Evolutionary conservation across 1,284 basidiomycete species (phyloP).

Genomic region (Caloboletus firmus): DNA sequence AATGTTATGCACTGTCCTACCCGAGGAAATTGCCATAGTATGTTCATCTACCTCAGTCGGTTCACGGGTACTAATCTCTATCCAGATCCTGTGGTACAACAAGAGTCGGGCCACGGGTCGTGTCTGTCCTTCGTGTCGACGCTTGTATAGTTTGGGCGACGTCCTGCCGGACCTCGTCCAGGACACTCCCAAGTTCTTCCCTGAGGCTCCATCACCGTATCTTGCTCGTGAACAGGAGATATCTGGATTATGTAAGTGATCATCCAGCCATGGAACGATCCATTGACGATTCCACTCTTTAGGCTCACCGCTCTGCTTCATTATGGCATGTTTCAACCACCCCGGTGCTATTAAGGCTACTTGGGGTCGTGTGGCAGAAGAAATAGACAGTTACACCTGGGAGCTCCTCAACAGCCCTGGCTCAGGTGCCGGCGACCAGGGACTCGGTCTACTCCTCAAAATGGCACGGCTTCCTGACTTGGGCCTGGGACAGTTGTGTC

Average conservation of each 20-base stretch:
- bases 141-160: slow-evolving; percentile 69
- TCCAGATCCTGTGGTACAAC: slow-evolving; percentile 82
- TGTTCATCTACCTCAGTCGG: slow-evolving; percentile 22
- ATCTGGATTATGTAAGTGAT: slow-evolving; percentile 68
- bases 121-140: slow-evolving; percentile 73
- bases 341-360: slow-evolving; percentile 62
- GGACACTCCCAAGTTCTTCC: slow-evolving; percentile 26
- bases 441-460: slow-evolving; percentile 65
- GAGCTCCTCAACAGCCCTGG: slow-evolving; percentile 51
- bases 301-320: slow-evolving; percentile 77
- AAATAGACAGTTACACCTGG: slow-evolving; percentile 68
- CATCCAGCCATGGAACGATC: not conserved
- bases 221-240: slow-evolving; percentile 63
- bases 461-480: slow-evolving; percentile 76
- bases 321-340: slow-evolving; percentile 65
- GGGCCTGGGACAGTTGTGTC: slow-evolving; percentile 68
- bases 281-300: slow-evolving; percentile 4
- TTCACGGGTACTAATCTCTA: not conserved
- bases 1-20: slow-evolving; percentile 66
- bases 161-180: slow-evolving; percentile 49
- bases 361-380: slow-evolving; percentile 67
- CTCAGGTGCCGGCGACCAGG: slow-evolving; percentile 43
- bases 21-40: slow-evolving; percentile 70
- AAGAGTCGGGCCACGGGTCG: slow-evolving; percentile 66
- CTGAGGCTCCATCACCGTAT: slow-evolving; percentile 40